Evolutionary conservation across 139 green algal species (phyloP), one percentile per base, ranked within the genome.

Genomic region (Chlorella vulgaris): DNA sequence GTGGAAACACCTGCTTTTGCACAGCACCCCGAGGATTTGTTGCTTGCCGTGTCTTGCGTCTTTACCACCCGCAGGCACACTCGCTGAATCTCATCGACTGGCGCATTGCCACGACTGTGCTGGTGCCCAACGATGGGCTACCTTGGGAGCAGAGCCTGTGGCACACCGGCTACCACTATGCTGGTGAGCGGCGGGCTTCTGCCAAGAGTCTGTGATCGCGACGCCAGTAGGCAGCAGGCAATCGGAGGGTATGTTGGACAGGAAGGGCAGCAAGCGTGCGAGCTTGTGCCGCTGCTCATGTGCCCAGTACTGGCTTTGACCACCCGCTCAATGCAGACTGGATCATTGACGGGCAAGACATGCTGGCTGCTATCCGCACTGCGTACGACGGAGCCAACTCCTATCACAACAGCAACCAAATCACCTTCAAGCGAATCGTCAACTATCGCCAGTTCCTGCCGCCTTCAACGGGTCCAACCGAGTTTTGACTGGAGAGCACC

Each of bases 61-160:
- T 7, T 29, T 24, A 7, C 24, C 39, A 28, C 38, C 35, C 8
- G 21, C 60, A 74, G 60, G 42, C 63, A n/a, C 40, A 75, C 26
- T 81, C 58, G 24, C 33, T 3, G 4, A 61, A 81, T 4, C 42
- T 74, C 31, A 29, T 74, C 15, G 35, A 31, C 39, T 80, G 69
- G 69, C 58, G 80, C 35, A 69, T 81, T 22, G 70, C 60, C 26
- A 43, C 74, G 33, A 81, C 70, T 13, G 33, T 76, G 80, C 70
- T 81, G 40, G 10, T 85, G 47, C 70, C 70, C 4, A 66, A 85
- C 61, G 80, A 85, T 5, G 80, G 80, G 1, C 31, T 85, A 19
- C 24, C 53, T 38, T 85, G 70, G 80, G 70, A 76, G 61, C 19
- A 71, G 29, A 76, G 61, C 22, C 60, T 85, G 22, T 61, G 38